Evolutionary conservation across 306 rosid genomes (phyloP).

Genomic region (Quercus suber): DNA sequence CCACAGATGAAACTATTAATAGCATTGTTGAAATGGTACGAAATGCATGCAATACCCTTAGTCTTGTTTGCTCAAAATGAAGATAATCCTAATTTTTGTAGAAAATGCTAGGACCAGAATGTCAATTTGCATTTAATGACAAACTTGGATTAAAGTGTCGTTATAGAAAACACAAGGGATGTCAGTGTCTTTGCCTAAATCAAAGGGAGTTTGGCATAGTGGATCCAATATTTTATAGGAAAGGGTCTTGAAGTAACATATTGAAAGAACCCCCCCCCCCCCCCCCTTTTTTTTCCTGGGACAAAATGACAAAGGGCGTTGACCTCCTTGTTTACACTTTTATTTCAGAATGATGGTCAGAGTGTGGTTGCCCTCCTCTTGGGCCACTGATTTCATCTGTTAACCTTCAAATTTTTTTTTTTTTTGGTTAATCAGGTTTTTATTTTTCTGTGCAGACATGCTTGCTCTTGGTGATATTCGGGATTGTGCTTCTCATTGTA

Average conservation of each 20-base stretch:
- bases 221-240: background rate
- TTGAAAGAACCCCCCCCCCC: background rate
- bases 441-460: constrained; percentile 49
- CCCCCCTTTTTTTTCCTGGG: background rate
- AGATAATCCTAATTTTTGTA: too few species aligned
- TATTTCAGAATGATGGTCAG: too few species aligned
- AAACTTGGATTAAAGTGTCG: background rate
- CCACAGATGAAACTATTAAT: background rate
- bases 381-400: background rate
- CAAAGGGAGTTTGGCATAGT: too few species aligned
- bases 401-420: background rate
- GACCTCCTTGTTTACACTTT: background rate
- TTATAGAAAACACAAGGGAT: background rate
- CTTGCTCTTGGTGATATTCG: constrained; percentile 94
- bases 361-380: too few species aligned
- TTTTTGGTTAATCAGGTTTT: background rate
- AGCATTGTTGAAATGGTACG: background rate
- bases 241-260: constrained; percentile 7
- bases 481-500: constrained; percentile 85
- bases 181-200: background rate
- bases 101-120: background rate
- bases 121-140: background rate
- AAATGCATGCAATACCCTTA: background rate
- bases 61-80: background rate
- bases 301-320: background rate